Percentiles rank a stretch among this genome's conserved stretches.
phyloP scores from a whole-genome alignment of 2,329 filamentous ascomycete species.

The Pseudogymnoascus destructans region DNA sequence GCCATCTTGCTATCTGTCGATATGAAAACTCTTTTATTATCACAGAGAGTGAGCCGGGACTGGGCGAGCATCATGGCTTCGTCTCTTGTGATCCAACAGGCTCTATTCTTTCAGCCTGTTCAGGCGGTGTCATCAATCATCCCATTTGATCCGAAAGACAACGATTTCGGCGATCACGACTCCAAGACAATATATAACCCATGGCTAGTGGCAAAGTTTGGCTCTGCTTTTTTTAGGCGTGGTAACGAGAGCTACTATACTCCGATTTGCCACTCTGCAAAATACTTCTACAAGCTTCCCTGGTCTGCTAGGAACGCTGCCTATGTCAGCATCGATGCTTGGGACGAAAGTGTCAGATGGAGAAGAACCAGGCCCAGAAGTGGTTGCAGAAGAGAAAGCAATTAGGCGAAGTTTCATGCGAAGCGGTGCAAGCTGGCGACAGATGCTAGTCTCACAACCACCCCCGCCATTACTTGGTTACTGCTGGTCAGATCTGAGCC shows the following conservation, averaged over 20 bases:
- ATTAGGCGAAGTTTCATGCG: slow-evolving; percentile 1
- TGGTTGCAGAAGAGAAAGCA: neutral
- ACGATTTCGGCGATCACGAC: neutral
- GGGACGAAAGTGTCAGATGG: neutral
- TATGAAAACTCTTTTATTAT: neutral
- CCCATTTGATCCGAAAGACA: neutral
- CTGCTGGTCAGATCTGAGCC: neutral
- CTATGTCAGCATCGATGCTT: neutral
- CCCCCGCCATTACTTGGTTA: neutral
- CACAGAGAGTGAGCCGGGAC: neutral
- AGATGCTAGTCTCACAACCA: slow-evolving; percentile 9
- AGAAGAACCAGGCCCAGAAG: neutral
- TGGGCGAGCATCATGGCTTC: slow-evolving; percentile 1
- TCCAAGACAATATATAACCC: slow-evolving; percentile 2
- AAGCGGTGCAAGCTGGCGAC: slow-evolving; percentile 3
- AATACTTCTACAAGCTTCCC: neutral
- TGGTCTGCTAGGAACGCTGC: neutral
- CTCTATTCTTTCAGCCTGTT: slow-evolving; percentile 1
- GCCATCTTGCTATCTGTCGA: neutral
- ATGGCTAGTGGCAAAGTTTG: slow-evolving; percentile 7
- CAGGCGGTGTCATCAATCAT: neutral
- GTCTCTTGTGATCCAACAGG: neutral
- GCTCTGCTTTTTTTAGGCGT: neutral
- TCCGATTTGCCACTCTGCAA: neutral
- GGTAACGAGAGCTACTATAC: neutral